These are phyloP conservation scores for Hyaloscypha finlandica DNA, from an alignment of 495 filamentous ascomycete genomes.

Conservation along the genomic window DNA sequence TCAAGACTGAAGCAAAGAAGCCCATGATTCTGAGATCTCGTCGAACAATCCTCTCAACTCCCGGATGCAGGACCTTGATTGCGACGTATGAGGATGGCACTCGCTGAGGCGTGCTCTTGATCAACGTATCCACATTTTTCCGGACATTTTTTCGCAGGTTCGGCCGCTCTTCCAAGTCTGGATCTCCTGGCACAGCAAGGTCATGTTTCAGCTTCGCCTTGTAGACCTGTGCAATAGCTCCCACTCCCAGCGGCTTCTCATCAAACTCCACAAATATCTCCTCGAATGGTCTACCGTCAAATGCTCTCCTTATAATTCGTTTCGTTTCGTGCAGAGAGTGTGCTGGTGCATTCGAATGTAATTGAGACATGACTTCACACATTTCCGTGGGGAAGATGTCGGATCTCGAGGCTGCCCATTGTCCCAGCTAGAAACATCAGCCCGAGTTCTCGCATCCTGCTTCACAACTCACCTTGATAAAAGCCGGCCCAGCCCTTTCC, in stretches of 20 bases:
- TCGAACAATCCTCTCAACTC: constrained; percentile 83
- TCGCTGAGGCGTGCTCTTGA: constrained; percentile 81
- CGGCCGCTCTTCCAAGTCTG: constrained; percentile 48
- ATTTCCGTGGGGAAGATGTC: constrained; percentile 97
- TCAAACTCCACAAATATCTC: constrained; percentile 98
- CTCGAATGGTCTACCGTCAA: constrained; percentile 74
- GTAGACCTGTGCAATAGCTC: constrained; percentile 98
- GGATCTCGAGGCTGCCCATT: constrained; percentile 97
- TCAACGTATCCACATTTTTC: constrained; percentile 79
- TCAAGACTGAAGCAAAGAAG: constrained; percentile 85
- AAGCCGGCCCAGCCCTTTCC: constrained; percentile 93
- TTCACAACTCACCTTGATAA: constrained; percentile 78
- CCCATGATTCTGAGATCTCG: constrained; percentile 91
- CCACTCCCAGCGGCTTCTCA: constrained; percentile 86
- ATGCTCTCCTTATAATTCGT: constrained; percentile 74
- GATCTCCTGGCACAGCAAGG: constrained; percentile 64
- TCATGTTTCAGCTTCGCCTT: constrained; percentile 88
- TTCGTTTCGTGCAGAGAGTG: constrained; percentile 85
- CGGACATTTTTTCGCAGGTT: constrained; percentile 68
- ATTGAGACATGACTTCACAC: constrained; percentile 89
- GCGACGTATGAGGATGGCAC: constrained; percentile 94
- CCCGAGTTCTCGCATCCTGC: not conserved
- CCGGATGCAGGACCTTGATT: constrained; percentile 93
- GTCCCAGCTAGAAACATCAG: constrained; percentile 68
- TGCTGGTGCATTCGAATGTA: constrained; percentile 92